phyloP scores from a whole-genome alignment of 495 filamentous ascomycete genomes.

The Penicillium goetzii region DNA sequence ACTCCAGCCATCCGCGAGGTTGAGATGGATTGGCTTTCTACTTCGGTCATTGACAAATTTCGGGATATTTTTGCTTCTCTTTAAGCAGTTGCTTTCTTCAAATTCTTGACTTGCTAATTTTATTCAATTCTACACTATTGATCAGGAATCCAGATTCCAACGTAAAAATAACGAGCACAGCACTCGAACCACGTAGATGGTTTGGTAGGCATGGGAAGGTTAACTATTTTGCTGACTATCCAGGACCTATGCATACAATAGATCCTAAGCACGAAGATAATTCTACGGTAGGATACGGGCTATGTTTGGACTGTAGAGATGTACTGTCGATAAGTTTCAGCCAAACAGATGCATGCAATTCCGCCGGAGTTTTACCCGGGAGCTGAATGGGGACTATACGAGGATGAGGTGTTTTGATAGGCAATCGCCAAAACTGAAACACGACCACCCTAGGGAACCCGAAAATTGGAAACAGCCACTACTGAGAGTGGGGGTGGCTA shows the following conservation, averaged over 20 bases:
- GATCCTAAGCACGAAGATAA: no score
- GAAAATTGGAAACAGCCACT: constrained; percentile 1
- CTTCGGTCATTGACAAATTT: not conserved
- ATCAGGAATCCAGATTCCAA: no score
- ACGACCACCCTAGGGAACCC: not conserved
- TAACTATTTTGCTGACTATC: no score
- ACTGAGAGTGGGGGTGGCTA: not conserved
- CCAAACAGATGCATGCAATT: not conserved
- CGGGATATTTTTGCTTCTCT: not conserved
- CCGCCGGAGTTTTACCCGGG: not conserved
- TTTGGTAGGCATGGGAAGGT: no score
- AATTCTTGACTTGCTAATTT: not conserved
- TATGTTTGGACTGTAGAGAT: no score
- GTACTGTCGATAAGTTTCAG: not conserved
- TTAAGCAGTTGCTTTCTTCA: not conserved
- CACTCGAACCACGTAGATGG: no score
- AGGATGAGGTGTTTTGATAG: not conserved
- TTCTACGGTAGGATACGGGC: no score
- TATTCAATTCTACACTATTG: no score
- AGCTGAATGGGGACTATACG: not conserved
- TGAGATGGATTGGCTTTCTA: not conserved
- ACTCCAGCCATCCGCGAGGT: not conserved
- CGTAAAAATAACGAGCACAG: no score
- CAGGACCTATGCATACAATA: no score
- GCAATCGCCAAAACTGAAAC: not conserved